Evolutionary conservation across 495 filamentous ascomycete genomes (phyloP), one percentile per base, ranked within the genome.

Genomic region (Aspergillus nidulans): DNA sequence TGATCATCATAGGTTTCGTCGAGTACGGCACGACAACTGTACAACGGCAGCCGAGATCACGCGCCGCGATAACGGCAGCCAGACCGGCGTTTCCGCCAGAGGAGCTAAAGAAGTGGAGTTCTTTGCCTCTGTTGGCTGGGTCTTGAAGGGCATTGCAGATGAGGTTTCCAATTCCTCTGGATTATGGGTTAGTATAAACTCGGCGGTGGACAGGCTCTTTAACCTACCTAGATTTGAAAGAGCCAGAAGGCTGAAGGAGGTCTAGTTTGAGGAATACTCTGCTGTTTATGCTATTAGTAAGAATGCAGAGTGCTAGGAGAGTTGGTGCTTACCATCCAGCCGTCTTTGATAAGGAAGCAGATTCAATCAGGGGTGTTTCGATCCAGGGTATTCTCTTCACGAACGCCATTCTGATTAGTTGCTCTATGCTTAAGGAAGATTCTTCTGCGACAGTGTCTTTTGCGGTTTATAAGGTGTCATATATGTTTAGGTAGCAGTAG

Each of bases 11-110:
- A 1, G 75, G 68, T 23, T 81, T 77, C 0, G 90, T 91, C 16
- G 70, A 79, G 39, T 71, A 52, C 0, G 92, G 89, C 0, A 96
- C 87, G 38, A 92, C 85, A 57, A 97, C 85, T 13, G 89, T 95
- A 56, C 82, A 85, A 0, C 81, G 74, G 38, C 77, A 79, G 34
- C 69, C 63, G 10, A 96, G 76, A 19, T 82, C 67, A 9, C 64
- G 69, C 4, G 90, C 85, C 3, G 92, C 90, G 13, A 82, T 81
- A 1, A 89, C 86, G 64, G 89, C 91, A n/a, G 92, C 92, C 0
- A 97, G 81, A 2, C 92, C 92, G 7, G 92, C 92, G 64, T 96
- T 96, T 52, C 92, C 92, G 45, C 87, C 92, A 10, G 82, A 87
- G 54, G 85, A 89, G 74, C 76, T 90, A 78, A 87, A 96, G 80